These are phyloP conservation scores for Polyplosphaeria fusca DNA, from an alignment of 495 filamentous ascomycete species.

Conservation along the genomic window DNA sequence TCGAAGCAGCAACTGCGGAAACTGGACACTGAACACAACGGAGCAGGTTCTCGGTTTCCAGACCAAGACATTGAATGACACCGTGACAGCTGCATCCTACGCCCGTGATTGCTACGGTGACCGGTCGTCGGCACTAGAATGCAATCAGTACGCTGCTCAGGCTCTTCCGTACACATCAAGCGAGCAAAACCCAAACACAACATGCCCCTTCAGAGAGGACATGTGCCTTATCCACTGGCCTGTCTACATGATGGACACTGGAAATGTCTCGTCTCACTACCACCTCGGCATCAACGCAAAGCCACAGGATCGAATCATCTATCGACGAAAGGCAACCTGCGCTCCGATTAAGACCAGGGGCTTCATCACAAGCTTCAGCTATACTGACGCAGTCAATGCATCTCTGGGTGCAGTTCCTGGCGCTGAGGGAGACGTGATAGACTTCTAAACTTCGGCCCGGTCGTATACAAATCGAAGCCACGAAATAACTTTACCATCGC, in stretches of 20 bases:
- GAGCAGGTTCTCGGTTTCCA: not conserved
- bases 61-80: constrained; percentile 6
- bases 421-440: not conserved
- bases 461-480: not conserved
- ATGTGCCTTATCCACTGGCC: constrained; percentile 8
- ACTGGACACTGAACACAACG: not conserved
- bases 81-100: not conserved
- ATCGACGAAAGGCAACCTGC: constrained; percentile 3
- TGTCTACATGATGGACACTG: constrained; percentile 4
- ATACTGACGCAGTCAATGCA: not conserved
- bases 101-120: constrained; percentile 6
- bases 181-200: not conserved
- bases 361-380: constrained; percentile 4
- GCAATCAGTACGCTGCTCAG: not conserved
- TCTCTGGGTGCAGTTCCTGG: not conserved
- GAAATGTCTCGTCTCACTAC: not conserved
- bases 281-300: constrained; percentile 16
- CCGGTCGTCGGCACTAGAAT: not conserved
- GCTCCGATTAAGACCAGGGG: not conserved
- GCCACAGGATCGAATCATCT: not conserved
- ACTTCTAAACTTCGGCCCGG: not conserved
- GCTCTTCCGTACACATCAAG: not conserved
- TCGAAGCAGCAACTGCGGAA: not conserved
- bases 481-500: not conserved
- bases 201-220: constrained; percentile 8